Conservation (phyloP, 169 alveolate species). For the Plasmodium gaboni region DNA sequence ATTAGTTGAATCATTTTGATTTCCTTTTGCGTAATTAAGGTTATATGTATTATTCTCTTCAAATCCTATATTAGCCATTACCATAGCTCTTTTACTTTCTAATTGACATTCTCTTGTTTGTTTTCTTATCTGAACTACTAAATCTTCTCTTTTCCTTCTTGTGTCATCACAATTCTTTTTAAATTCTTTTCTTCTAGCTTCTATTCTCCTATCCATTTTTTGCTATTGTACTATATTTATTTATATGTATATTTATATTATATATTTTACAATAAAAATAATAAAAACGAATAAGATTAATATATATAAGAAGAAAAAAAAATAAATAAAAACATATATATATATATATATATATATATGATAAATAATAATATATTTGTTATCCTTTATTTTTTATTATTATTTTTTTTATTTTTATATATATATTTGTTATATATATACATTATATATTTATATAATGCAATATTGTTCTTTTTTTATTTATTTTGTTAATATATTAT, state of each 20-base stretch:
- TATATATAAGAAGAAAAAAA: neutral
- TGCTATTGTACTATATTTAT: neutral
- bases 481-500: no score
- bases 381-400: no score
- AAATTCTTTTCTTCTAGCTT: conserved; percentile 85
- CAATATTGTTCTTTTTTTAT: no score
- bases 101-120: conserved; percentile 91
- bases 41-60: conserved; percentile 68
- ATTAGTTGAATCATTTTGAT: conserved; percentile 75
- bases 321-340: no score
- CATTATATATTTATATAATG: no score
- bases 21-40: conserved; percentile 60
- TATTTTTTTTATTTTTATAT: no score
- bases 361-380: no score
- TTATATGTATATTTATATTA: neutral
- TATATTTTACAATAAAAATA: neutral
- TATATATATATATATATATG: no score
- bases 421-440: no score
- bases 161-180: conserved; percentile 92
- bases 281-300: neutral
- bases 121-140: conserved; percentile 93
- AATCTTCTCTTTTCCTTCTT: conserved; percentile 92
- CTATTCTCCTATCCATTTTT: conserved; percentile 75
- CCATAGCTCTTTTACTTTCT: conserved; percentile 87
- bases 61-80: conserved; percentile 52